These are phyloP conservation scores for Didymella glomerata DNA, from an alignment of 2,329 filamentous ascomycete genomes.

Conservation along the genomic window DNA sequence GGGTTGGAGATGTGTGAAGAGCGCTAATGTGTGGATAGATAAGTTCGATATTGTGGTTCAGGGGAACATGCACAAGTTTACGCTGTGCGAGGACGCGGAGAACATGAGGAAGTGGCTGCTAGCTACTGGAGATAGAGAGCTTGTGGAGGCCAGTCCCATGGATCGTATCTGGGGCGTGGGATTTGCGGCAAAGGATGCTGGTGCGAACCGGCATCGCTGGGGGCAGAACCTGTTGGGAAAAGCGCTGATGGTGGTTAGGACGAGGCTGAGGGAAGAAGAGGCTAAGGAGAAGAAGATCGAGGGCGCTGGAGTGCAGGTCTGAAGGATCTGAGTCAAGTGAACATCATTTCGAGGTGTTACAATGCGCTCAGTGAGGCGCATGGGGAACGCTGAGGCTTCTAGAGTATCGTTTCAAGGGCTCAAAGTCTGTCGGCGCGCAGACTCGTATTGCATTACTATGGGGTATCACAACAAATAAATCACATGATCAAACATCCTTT, in stretches of 20 bases:
- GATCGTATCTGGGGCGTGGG: constrained; percentile 75
- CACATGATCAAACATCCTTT: constrained; percentile 11
- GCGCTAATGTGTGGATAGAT: constrained; percentile 40
- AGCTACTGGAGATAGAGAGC: constrained; percentile 65
- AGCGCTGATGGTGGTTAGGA: constrained; percentile 67
- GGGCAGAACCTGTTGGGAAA: constrained; percentile 71
- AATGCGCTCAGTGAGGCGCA: too few species aligned
- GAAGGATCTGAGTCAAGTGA: neutral
- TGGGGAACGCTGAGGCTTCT: too few species aligned
- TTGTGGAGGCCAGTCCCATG: constrained; percentile 63
- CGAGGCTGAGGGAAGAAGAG: constrained; percentile 57
- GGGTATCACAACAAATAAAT: neutral
- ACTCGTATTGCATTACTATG: neutral
- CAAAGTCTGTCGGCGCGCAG: neutral
- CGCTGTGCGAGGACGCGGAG: constrained; percentile 50
- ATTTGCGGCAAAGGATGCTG: constrained; percentile 62
- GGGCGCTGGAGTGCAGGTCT: neutral
- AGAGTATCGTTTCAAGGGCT: neutral
- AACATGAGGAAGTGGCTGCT: constrained; percentile 61
- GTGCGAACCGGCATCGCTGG: constrained; percentile 61
- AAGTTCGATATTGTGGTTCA: constrained; percentile 64
- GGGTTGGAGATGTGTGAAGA: too few species aligned
- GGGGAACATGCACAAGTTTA: constrained; percentile 69
- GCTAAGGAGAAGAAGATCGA: constrained; percentile 5
- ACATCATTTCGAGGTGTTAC: too few species aligned